Base-by-base conservation (phyloP, 2,329 filamentous ascomycete genomes). In the Ambrosiella cleistominuta region DNA sequence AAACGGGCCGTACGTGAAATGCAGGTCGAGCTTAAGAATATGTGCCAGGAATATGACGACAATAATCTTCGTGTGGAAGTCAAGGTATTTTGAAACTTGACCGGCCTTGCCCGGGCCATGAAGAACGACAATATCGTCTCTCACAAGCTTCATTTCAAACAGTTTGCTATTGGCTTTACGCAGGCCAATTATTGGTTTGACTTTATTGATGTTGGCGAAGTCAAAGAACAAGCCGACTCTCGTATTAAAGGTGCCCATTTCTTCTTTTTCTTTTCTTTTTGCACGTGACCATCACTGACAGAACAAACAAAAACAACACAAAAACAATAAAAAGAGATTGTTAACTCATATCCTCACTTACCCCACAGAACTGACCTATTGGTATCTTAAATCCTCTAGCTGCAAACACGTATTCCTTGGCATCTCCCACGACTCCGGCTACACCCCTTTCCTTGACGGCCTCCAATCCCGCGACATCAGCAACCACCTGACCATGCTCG, bases 331-430 rank as follows among this genome's bases (percentile, higher is more conserved):
- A n/a, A 11, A 12, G n/a, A 42, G 11, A 42, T n/a, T 42, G 11
- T 3, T 42, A 42, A 42, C 40, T 12, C 40, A 12, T 3, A n/a
- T 3, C 3, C 11, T 42, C 40, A 56, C 64, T 36, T 35, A 1
- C 61, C 63, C 35, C 19, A 0, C 61, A 79, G 77, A 79, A 66
- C 70, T 67, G 17, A 70, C 77, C 7, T 69, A 71, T 52, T 82
- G 78, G 74, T 74, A 84, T 66, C 68, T 83, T 52, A 71, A 72
- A 62, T 82, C 82, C 61, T 68, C 73, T 62, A 82, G 81, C 64
- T 84, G 81, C 70, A 79, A 75, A 64, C 75, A 81, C 63, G 71
- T 84, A 53, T 67, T 83, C 39, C 70, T 84, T 40, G 81, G 80
- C 51, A 73, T 82, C 55, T 81, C 79, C 1, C 80, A 82, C 63